These are phyloP conservation scores for Fusarium heterosporum DNA, from an alignment of 2,329 filamentous ascomycete species.

Conservation along the genomic window DNA sequence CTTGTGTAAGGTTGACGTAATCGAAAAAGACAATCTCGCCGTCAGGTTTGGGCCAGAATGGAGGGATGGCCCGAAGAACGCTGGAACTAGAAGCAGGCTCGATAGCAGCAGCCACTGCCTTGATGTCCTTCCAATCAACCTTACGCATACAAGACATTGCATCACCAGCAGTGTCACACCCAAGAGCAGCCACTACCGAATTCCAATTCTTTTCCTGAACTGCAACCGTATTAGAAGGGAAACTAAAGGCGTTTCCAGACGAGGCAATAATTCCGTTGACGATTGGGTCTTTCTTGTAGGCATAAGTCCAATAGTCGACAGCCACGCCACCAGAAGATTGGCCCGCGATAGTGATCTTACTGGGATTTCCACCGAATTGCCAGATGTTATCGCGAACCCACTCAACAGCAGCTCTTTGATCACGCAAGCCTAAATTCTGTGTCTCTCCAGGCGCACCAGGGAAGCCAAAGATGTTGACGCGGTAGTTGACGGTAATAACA, in stretches of 20 bases:
- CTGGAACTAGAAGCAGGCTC: conserved; percentile 49
- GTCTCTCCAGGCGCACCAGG: conserved; percentile 48
- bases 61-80: conserved; percentile 52
- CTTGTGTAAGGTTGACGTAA: conserved; percentile 51
- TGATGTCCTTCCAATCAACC: conserved; percentile 52
- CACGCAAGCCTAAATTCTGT: conserved; percentile 47
- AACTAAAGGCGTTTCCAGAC: conserved; percentile 60
- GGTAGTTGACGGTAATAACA: conserved; percentile 61
- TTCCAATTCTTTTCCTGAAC: conserved; percentile 57
- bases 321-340: conserved; percentile 52
- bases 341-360: conserved; percentile 51
- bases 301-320: conserved; percentile 62
- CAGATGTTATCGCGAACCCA: conserved; percentile 51
- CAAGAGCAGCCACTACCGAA: conserved; percentile 53
- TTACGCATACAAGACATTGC: conserved; percentile 54
- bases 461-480: conserved; percentile 58
- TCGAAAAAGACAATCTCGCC: conserved; percentile 56
- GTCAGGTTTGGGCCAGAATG: conserved; percentile 59
- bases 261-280: conserved; percentile 59
- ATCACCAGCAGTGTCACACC: conserved; percentile 51
- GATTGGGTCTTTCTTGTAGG: conserved; percentile 62
- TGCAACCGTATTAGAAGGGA: conserved; percentile 54
- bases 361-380: conserved; percentile 47
- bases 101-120: conserved; percentile 53
- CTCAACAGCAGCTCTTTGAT: conserved; percentile 49